Conservation (phyloP, 805 yeast species). For the Tanozyma kutaoensis region DNA sequence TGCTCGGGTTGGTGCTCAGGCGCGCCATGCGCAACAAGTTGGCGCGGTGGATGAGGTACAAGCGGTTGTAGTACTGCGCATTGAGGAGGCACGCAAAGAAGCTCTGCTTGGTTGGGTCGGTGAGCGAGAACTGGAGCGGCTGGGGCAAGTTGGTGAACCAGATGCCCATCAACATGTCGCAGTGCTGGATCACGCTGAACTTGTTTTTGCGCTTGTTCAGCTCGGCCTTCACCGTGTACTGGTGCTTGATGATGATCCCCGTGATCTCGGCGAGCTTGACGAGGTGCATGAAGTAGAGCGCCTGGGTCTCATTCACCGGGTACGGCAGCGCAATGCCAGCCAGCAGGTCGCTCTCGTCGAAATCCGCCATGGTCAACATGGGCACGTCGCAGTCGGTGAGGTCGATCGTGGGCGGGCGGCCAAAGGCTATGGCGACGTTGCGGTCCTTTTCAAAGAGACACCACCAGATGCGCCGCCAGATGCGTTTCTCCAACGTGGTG, state of each 20-base stretch:
- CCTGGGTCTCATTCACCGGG: conserved; percentile 33
- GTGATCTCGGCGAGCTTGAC: conserved; percentile 60
- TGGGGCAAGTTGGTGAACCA: conserved; percentile 63
- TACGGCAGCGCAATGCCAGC: conserved; percentile 23
- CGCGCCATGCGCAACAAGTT: conserved; percentile 41
- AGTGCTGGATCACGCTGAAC: conserved; percentile 40
- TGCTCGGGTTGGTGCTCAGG: conserved; percentile 25
- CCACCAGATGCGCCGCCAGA: conserved; percentile 72
- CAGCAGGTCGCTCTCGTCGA: conserved; percentile 38
- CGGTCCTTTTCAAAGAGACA: conserved; percentile 59
- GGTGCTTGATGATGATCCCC: conserved; percentile 56
- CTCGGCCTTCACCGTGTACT: conserved; percentile 58
- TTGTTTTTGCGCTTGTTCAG: conserved; percentile 30
- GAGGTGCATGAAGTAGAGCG: conserved; percentile 45
- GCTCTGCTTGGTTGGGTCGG: conserved; percentile 38
- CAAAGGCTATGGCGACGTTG: conserved; percentile 56
- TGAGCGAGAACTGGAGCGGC: conserved; percentile 47
- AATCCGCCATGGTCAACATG: conserved; percentile 56
- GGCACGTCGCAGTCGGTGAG: conserved; percentile 66
- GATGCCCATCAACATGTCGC: conserved; percentile 65
- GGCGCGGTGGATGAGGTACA: conserved; percentile 59
- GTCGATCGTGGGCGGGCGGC: conserved; percentile 57
- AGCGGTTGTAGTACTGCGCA: conserved; percentile 60
- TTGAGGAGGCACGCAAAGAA: conserved; percentile 47
- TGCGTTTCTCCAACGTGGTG: conserved; percentile 26